These are phyloP conservation scores for Silene noctiflora DNA, from an alignment of 179 eudicot genomes.

Conservation along the genomic window DNA sequence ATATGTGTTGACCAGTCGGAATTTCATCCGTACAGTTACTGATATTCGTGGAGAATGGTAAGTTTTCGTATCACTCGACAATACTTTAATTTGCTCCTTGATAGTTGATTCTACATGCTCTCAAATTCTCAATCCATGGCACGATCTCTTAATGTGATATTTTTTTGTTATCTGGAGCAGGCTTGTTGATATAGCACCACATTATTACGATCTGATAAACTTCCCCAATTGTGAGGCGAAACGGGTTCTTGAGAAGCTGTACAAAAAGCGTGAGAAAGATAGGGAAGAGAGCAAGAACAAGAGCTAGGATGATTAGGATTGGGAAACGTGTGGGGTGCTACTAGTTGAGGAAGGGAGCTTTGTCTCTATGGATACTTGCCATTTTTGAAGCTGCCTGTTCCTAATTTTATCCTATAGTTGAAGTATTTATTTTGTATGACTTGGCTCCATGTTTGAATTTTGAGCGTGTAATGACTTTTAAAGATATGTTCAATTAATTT, in stretches of 20 bases:
- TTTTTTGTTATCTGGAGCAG: slow-evolving; percentile 34
- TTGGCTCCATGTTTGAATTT: neutral
- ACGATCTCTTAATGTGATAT: neutral
- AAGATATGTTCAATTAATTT: neutral
- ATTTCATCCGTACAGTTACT: slow-evolving; percentile 87
- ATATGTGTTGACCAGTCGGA: slow-evolving; percentile 85
- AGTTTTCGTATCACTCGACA: slow-evolving; percentile 22
- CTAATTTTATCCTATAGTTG: neutral
- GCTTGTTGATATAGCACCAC: slow-evolving; percentile 86
- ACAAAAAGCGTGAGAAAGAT: slow-evolving; percentile 67
- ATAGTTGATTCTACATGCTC: neutral
- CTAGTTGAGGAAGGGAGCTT: no score
- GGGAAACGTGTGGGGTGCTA: neutral
- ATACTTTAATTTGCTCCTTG: slow-evolving; percentile 1
- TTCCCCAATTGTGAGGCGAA: slow-evolving; percentile 91
- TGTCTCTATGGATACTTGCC: neutral
- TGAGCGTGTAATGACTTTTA: neutral
- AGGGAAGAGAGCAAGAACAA: slow-evolving; percentile 55
- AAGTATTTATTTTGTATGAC: neutral
- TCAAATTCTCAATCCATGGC: neutral
- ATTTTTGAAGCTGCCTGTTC: neutral
- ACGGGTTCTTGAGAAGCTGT: slow-evolving; percentile 70
- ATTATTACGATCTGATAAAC: slow-evolving; percentile 79
- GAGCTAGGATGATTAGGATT: slow-evolving; percentile 19
- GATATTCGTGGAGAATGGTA: slow-evolving; percentile 96